Conservation (phyloP, 1,139 yeast species). For the Yamadazyma triangularis region DNA sequence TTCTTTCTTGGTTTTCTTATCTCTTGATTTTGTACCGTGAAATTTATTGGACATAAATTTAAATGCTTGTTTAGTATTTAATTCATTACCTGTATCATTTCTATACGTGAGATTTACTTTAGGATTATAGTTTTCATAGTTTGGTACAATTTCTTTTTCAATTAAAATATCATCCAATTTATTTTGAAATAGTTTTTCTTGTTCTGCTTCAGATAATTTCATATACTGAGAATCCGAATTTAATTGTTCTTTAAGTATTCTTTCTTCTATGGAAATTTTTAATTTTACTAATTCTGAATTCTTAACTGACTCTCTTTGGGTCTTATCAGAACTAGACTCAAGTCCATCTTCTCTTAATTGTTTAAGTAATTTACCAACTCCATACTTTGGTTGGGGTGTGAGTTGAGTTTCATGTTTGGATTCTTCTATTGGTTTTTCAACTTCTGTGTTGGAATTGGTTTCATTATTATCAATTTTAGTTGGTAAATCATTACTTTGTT, state of each 20-base stretch:
- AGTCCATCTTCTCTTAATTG: background rate
- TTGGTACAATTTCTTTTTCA: conserved; percentile 14
- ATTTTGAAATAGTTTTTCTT: conserved; percentile 23
- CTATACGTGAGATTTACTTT: conserved; percentile 58
- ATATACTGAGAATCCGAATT: conserved; percentile 25
- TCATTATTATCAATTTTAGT: no score
- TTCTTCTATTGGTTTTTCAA: no score
- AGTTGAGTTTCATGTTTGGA: no score
- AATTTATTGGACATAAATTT: conserved; percentile 81
- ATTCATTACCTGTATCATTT: conserved; percentile 65
- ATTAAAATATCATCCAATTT: conserved; percentile 27
- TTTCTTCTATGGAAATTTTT: conserved; percentile 33
- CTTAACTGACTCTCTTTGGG: conserved; percentile 25
- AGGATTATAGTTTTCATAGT: conserved; percentile 51
- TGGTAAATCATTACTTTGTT: no score
- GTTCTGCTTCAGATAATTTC: conserved; percentile 26
- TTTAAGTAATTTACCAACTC: background rate
- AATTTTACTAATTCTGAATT: conserved; percentile 31
- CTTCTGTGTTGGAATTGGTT: no score
- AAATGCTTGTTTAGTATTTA: conserved; percentile 75
- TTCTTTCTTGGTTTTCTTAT: conserved; percentile 6
- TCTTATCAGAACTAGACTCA: conserved; percentile 6
- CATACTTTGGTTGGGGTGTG: no score
- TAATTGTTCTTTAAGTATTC: conserved; percentile 38
- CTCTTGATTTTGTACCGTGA: conserved; percentile 52